A percentile compares a stretch with the other conserved stretches of the same genome.
phyloP scores from a whole-genome alignment of 2,329 filamentous ascomycete species.

The Escovopsis sp. region DNA sequence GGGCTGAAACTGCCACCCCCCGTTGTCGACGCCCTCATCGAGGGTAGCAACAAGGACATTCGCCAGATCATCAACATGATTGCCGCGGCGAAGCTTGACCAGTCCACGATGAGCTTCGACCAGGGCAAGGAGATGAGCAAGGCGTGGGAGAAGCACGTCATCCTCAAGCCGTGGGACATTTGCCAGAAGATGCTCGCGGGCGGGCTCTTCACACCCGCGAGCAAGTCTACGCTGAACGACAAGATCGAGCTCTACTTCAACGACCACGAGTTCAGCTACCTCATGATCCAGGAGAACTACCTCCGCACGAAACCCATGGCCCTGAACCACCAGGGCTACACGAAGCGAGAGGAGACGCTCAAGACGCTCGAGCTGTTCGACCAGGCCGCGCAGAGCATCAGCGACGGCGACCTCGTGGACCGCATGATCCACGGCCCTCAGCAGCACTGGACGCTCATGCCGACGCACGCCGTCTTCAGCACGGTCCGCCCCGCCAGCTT shows the following conservation, averaged over 20 bases:
- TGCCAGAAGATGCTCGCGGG: slow-evolving; percentile 81
- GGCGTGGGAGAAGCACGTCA: slow-evolving; percentile 94
- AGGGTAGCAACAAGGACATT: slow-evolving; percentile 91
- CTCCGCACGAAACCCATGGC: slow-evolving; percentile 63
- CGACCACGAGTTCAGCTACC: slow-evolving; percentile 90
- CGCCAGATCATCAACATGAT: slow-evolving; percentile 99
- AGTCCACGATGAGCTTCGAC: slow-evolving; percentile 64
- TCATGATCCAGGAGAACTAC: slow-evolving; percentile 99
- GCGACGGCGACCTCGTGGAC: slow-evolving; percentile 89
- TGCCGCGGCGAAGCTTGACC: slow-evolving; percentile 80
- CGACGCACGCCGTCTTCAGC: slow-evolving; percentile 87
- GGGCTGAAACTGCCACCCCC: slow-evolving; percentile 68
- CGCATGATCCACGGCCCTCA: slow-evolving; percentile 97
- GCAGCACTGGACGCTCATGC: slow-evolving; percentile 98
- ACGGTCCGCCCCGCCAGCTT: slow-evolving; percentile 86
- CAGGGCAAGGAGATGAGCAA: slow-evolving; percentile 90
- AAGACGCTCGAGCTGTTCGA: slow-evolving; percentile 80
- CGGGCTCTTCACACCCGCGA: slow-evolving; percentile 70
- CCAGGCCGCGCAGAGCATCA: slow-evolving; percentile 86
- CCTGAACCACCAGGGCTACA: slow-evolving; percentile 33
- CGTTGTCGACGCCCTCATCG: slow-evolving; percentile 85
- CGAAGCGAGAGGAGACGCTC: slow-evolving; percentile 53
- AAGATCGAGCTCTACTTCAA: slow-evolving; percentile 99
- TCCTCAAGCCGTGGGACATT: slow-evolving; percentile 97
- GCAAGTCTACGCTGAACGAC: slow-evolving; percentile 81